Evolutionary conservation across 169 alveolate genomes (phyloP), one percentile per base, ranked within the genome.

Genomic region (Plasmodium falciparum): DNA sequence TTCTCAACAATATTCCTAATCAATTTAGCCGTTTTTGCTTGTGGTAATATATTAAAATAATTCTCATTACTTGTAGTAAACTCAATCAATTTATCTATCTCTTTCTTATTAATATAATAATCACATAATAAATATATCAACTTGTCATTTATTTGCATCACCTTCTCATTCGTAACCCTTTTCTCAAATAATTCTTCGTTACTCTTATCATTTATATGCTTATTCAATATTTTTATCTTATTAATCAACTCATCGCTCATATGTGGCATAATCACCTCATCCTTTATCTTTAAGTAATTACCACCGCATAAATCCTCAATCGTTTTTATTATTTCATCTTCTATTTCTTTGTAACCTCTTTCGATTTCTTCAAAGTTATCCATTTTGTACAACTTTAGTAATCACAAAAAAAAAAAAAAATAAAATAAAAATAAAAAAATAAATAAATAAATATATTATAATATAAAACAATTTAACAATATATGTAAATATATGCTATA

Each of bases 21-120:
- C 85, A 94, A 66, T 62, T 94, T 94, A 6, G 95, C 96, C 8
- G 94, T 94, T 83, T 94, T 94, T 22, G 96, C 96, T 88, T 92
- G 95, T 5, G 96, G 96, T 65, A 94, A 63, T 43, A 94, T 88
- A 43, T 88, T 75, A 85, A 94, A 92, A 74, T 92, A 94, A 62
- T 89, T 93, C 73, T 94, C 96, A 24, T 94, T 94, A 65, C 94
- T 90, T 11, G 93, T 88, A 33, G 94, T 78, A 22, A 92, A 92
- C 33, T 93, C 93, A 52, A 94, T 75, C 86, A 94, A 74, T 45
- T 93, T 91, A 59, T 92, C 95, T 24, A 93, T 92, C 52, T 94
- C 95, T 49, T 83, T 69, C 47, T 83, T 83, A 50, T 71, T 83
- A 39, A 83, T 83, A 43, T 70, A 83, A 62, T 83, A 83, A 70